Evolutionary conservation across 2,329 filamentous ascomycete species (phyloP), one percentile per base, ranked within the genome.

Genomic region (Colletotrichum viniferum): DNA sequence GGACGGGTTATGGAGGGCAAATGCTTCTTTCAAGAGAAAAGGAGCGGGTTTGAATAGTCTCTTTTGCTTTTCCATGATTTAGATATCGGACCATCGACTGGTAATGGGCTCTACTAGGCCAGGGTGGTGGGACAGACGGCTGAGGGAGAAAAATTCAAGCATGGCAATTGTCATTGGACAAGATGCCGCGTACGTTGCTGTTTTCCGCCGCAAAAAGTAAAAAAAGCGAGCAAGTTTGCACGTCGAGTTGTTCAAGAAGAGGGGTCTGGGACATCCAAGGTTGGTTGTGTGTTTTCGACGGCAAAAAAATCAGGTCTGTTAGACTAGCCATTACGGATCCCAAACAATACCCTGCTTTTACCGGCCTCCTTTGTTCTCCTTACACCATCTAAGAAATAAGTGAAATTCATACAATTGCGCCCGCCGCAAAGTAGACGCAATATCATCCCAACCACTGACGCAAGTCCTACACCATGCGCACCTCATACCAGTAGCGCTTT

Each of bases 331-430:
- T 68, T 69, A 65, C 26, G 69, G 58, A 64, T 73, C 73, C 69
- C 73, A 65, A 61, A 72, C 63, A 69, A 73, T 36, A 61, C 73
- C 69, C 70, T 73, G 38, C 58, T 76, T 73, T 73, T 69, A 55
- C 69, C 48, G 21, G 34, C 58, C 56, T 64, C 43, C 73, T 58
- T 43, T 24, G 21, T 76, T 73, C 69, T 76, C 73, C 69, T 76
- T 73, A 73, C 73, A 76, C 73, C 70, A 58, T 76, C 69, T 76
- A 73, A 21, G 61, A 61, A 68, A 73, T 52, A 64, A 65, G 28
- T 52, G 43, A 71, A 56, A 43, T 34, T 55, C 56, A 52, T 76
- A 69, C 63, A 36, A 7, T 18, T 52, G 34, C 68, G 48, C 73
- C 43, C 63, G 14, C 56, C 36, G 5, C 9, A 26, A 52, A 60